Evolutionary conservation across 1,284 basidiomycete genomes (phyloP).

Genomic region (Ganoderma leucocontextum): DNA sequence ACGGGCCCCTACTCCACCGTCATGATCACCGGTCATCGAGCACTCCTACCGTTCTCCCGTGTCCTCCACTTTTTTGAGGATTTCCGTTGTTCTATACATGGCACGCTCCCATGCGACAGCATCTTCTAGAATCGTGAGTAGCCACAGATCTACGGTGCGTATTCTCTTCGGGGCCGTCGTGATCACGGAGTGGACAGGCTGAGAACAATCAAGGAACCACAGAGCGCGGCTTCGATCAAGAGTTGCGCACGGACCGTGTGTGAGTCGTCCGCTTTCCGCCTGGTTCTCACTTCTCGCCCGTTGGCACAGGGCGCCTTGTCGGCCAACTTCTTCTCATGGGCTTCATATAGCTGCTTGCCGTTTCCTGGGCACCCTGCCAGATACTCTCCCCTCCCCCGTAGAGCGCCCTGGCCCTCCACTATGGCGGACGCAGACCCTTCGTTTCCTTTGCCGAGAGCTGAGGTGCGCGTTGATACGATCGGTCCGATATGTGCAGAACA

Average conservation of each 20-base stretch:
- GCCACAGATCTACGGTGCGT: slow-evolving; percentile 1
- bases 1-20: background rate
- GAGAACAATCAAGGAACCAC: slow-evolving; percentile 9
- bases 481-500: background rate
- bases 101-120: background rate
- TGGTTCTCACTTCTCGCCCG: slow-evolving; percentile 3
- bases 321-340: slow-evolving; percentile 9
- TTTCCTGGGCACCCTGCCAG: slow-evolving; percentile 4
- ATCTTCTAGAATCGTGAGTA: background rate
- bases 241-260: slow-evolving; percentile 8
- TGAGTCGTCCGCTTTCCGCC: background rate
- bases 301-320: background rate
- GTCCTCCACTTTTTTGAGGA: background rate
- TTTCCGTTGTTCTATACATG: background rate
- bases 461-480: slow-evolving; percentile 3
- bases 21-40: background rate
- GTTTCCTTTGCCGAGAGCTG: slow-evolving; percentile 19
- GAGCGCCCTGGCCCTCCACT: slow-evolving; percentile 5
- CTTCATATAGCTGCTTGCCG: slow-evolving; percentile 9
- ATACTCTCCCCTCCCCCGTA: slow-evolving; percentile 5
- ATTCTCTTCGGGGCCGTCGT: slow-evolving; percentile 5
- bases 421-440: slow-evolving; percentile 13
- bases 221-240: slow-evolving; percentile 12
- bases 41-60: background rate
- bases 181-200: slow-evolving; percentile 1